Evolutionary conservation across 192 early-diverging fungal genomes (phyloP), one percentile per base, ranked within the genome.

Genomic region (Coemansia sp.): DNA sequence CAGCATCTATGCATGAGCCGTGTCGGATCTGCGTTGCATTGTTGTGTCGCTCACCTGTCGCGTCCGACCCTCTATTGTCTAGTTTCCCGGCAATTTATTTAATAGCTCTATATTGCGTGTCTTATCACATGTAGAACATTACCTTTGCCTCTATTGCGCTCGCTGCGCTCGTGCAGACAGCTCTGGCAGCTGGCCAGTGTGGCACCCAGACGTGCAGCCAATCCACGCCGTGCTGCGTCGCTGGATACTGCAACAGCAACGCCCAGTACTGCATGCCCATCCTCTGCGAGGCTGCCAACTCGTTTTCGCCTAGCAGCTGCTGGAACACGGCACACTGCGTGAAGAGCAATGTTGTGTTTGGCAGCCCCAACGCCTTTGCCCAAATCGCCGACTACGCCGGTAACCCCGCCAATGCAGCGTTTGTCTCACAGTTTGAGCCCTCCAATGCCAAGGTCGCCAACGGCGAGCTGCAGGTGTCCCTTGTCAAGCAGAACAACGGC

Each of bases 351-450:
- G 63, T 73, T 35, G 67, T 37, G 59, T 84, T 84, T 64, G 36
- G 41, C 37, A 68, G 64, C 69, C 16, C 48, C 60, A 67, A 66
- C 66, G 35, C 75, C 19, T 77, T 77, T 56, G 69, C 72, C 41
- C 66, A 69, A 63, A 64, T 66, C 50, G 70, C 64, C 56, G 66
- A 83, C 63, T 89, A 78, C 69, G 71, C 68, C 16, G 87, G 87
- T 40, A 75, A 89, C 57, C 87, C 87, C 4, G 72, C 74, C 37
- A 72, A 66, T 9, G 70, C 78, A 0, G 64, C 70, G 17, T 87
- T 84, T 82, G 67, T 77, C 11, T 86, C 84, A 40, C 79, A 89
- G 45, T 89, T 85, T 62, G 62, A 79, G 63, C 86, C 85, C 59
- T 72, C 78, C 42, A 75, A 81, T 31, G 77, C 83, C 57, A 77